Evolutionary conservation across 2,329 filamentous ascomycete genomes (phyloP), one percentile per base, ranked within the genome.

Genomic region (Lizonia empirigonia): DNA sequence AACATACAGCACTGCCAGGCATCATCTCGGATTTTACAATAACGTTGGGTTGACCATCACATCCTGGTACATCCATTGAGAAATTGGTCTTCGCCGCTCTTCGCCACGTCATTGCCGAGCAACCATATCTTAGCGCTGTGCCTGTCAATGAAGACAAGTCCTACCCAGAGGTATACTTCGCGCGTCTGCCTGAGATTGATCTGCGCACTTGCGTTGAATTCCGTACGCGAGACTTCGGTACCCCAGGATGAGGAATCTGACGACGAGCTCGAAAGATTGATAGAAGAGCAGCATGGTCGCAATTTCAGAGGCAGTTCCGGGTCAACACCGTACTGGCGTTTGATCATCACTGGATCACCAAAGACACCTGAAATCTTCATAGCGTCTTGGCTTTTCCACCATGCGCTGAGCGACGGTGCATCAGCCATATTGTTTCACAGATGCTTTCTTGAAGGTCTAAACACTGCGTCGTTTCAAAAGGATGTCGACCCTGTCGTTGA

Each of bases 301-400:
- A 58, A 70, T 3, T 77, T 74, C 58, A 67, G 68, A 18, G 56
- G 68, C 1, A 65, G 63, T 3, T 38, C 68, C 15, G 53, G 50
- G 8, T 53, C 50, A 0, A 50, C 37, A n/a, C 74, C 78, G 1
- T 76, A 74, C 53, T 81, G 78, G 78, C 73, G 76, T 16, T 61
- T 81, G 2, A 56, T 73, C 15, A 57, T 81, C 18, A 20, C 53
- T 5, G 48, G 30, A 7, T 62, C 24, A 15, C 9, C 45, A 16
- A 12, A 15, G 6, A 24, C 39, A 3, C 34, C 37, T 1, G 23
- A 57, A 2, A 58, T 46, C 52, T 80, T 81, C 50, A 77, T 76
- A 0, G 75, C 73, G 1, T 64, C 63, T 2, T 81, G 78, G 62
- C 65, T 80, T 8, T 79, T 71, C 54, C 79, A 82, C 48, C 79